Base-by-base conservation (phyloP, 73 alveolate genomes). In the Uronychia binucleata region DNA sequence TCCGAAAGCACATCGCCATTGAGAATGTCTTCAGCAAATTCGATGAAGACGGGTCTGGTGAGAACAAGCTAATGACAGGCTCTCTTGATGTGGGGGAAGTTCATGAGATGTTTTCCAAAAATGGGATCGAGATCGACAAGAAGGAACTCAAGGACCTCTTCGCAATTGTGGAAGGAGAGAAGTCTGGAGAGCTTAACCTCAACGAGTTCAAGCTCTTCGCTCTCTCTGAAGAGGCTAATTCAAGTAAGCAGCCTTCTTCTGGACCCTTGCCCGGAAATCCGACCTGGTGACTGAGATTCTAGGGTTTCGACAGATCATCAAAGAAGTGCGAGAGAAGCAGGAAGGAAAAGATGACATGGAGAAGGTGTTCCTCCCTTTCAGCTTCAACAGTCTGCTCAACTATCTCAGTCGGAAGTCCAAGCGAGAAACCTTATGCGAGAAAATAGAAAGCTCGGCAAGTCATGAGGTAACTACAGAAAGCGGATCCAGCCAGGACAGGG, bases 1-100 rank as follows among this genome's bases (percentile, higher is more conserved):
- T n/a, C n/a, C n/a, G 60, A 80, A 86, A 79, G 82, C 59, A 83
- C 30, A 75, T 83, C 30, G 77, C 74, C 32, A 83, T 83, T 26
- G 57, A 83, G 58, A 83, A 34, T 83, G 90, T 83, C 1, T 83
- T 83, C 84, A 74, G 74, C 34, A 83, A 75, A 83, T 83, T 83
- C 31, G 90, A 83, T 75, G 90, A 83, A 35, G 90, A 83, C 33
- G 84, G 84, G 1, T 75, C 84, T 31, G 76, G 90, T 83, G 74
- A 83, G 83, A 26, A 1, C 26, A 28, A 67, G 31, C 60, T 67
- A 33, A 33, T 27, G 29, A 26, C 35, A 83, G 90, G 76, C 28
- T 83, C 90, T 14, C 59, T 83, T 81, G 90, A 83, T 32, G 84
- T 83, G 26, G 76, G 77, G 11, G 90, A 83, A 75, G 90, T 83